These are phyloP conservation scores for Pulveroboletus sp. DNA, from an alignment of 768 basidiomycete species.

Conservation along the genomic window DNA sequence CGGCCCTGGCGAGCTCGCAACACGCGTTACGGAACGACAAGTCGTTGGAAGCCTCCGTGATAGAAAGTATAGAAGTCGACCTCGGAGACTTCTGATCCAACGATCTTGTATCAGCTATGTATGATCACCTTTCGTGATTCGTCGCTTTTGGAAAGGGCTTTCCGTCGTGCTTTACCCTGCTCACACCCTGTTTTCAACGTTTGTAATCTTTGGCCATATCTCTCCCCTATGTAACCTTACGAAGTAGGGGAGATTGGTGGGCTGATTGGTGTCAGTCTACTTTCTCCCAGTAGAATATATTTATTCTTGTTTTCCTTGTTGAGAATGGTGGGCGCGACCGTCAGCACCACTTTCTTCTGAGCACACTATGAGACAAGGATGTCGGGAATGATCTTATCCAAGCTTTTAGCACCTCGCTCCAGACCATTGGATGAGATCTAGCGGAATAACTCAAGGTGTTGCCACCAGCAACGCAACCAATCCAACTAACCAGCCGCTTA, in stretches of 20 bases:
- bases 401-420: too few relatives aligned
- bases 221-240: conserved; percentile 6
- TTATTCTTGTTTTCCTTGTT: not conserved
- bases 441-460: too few relatives aligned
- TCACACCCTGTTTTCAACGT: not conserved
- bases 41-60: conserved; percentile 51
- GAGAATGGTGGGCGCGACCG: too few relatives aligned
- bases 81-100: conserved; percentile 63
- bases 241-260: not conserved
- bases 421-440: too few relatives aligned
- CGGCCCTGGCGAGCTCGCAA: conserved; percentile 23
- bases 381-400: too few relatives aligned
- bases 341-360: too few relatives aligned
- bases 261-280: conserved; percentile 5
- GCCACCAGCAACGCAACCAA: too few relatives aligned
- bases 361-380: too few relatives aligned
- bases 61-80: conserved; percentile 69
- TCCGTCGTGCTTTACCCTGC: not conserved
- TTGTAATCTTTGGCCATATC: conserved; percentile 1
- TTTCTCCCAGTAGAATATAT: conserved; percentile 2
- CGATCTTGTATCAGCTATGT: conserved; percentile 3
- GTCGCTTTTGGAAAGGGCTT: not conserved
- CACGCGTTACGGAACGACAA: conserved; percentile 32
- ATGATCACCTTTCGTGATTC: not conserved
- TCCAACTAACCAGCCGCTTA: too few relatives aligned